Evolutionary conservation across 176 grass and related monocot genomes (phyloP).

Genomic region (Triticum monococcum): DNA sequence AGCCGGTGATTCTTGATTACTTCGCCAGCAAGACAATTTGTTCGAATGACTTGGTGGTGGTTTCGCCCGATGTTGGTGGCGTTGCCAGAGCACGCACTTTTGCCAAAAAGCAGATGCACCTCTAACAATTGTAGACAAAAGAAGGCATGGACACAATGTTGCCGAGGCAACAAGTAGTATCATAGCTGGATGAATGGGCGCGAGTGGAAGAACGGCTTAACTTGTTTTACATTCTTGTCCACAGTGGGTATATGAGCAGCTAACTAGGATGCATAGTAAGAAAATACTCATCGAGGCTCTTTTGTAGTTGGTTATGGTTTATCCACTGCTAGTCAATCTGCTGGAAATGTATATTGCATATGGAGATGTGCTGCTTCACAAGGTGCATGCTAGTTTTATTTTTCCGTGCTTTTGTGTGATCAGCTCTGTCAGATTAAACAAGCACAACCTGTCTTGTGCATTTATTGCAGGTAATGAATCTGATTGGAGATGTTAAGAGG

Average conservation of each 20-base stretch:
- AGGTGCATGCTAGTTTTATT: slow-evolving; percentile 9
- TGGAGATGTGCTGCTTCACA: slow-evolving; percentile 7
- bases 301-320: neutral
- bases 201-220: neutral
- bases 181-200: neutral
- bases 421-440: slow-evolving; percentile 1
- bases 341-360: neutral
- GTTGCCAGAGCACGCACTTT: slow-evolving; percentile 55
- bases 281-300: neutral
- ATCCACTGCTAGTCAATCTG: neutral
- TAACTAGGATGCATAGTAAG: slow-evolving; percentile 13
- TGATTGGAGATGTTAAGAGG: slow-evolving; percentile 95
- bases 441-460: slow-evolving; percentile 5
- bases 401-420: neutral
- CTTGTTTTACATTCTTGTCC: neutral
- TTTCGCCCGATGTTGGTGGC: slow-evolving; percentile 94
- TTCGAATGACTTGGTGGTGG: slow-evolving; percentile 86
- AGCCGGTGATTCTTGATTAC: slow-evolving; percentile 98
- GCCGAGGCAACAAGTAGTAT: slow-evolving; percentile 68
- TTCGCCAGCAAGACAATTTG: slow-evolving; percentile 87
- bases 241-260: neutral
- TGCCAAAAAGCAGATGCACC: slow-evolving; percentile 87
- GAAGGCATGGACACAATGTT: slow-evolving; percentile 91
- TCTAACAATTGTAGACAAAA: slow-evolving; percentile 96
- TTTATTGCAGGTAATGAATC: slow-evolving; percentile 90